These are phyloP conservation scores for Theobroma cacao DNA, from an alignment of 345 rosid genomes.

Conservation along the genomic window DNA sequence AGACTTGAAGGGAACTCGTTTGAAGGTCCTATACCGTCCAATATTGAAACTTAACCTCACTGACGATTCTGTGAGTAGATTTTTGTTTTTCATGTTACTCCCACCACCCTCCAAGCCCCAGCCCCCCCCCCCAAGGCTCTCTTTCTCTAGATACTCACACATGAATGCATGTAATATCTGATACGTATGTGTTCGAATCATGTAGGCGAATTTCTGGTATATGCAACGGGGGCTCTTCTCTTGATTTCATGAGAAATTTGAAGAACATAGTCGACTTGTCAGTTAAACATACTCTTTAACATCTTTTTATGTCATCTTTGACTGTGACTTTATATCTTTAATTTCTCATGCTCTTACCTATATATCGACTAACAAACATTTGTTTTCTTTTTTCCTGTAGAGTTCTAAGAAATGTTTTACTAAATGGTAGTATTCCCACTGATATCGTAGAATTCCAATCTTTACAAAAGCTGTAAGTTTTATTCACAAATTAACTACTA, in stretches of 20 bases:
- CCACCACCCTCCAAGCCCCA: too few relatives aligned
- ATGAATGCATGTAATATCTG: too few relatives aligned
- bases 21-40: conserved; percentile 39
- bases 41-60: conserved; percentile 24
- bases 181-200: background rate
- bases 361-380: too few relatives aligned
- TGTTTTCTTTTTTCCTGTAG: too few relatives aligned
- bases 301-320: background rate
- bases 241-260: conserved; percentile 35
- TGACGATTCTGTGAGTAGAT: conserved; percentile 36
- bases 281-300: conserved; percentile 8
- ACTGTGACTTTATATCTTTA: too few relatives aligned
- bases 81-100: too few relatives aligned
- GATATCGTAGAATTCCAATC: conserved; percentile 19
- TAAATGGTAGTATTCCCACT: conserved; percentile 23
- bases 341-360: background rate
- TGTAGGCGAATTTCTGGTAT: too few relatives aligned
- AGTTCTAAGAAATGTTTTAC: conserved; percentile 27
- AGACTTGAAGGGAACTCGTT: conserved; percentile 33
- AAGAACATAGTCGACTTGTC: conserved; percentile 36
- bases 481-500: background rate
- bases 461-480: conserved; percentile 27
- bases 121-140: too few relatives aligned
- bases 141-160: too few relatives aligned
- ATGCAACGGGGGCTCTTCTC: conserved; percentile 32